Percentiles rank a stretch among this genome's conserved stretches.
Evolutionary conservation across 192 early-diverging fungal species (phyloP).

Genomic region (Backusella westeae): DNA sequence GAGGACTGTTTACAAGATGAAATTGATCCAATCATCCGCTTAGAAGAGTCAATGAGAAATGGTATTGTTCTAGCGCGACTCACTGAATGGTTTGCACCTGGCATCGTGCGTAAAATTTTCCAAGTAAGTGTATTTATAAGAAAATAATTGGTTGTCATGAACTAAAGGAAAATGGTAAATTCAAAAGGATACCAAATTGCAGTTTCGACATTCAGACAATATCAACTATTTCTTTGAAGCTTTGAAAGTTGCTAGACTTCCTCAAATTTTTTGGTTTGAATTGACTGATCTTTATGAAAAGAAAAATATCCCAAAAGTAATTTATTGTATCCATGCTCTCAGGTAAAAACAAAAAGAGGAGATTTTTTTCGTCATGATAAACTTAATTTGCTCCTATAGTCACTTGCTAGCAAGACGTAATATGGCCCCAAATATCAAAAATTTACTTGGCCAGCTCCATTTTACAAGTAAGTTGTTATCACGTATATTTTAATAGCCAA

Average conservation of each 20-base stretch:
- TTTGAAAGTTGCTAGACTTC: constrained; percentile 76
- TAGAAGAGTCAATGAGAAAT: constrained; percentile 93
- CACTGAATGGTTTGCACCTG: constrained; percentile 81
- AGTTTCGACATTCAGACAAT: constrained; percentile 97
- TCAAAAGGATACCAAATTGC: constrained; percentile 52
- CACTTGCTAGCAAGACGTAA: constrained; percentile 88
- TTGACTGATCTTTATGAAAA: constrained; percentile 97
- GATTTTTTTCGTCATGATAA: background rate
- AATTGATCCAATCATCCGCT: constrained; percentile 71
- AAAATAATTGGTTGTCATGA: background rate
- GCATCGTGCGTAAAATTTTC: constrained; percentile 44
- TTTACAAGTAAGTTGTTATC: constrained; percentile 69
- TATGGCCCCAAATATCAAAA: constrained; percentile 88
- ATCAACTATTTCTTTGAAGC: constrained; percentile 93
- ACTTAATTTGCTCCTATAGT: constrained; percentile 37
- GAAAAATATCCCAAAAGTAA: constrained; percentile 99
- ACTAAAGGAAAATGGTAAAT: background rate
- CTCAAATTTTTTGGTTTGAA: constrained; percentile 96
- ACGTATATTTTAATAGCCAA: background rate
- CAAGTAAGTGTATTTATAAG: background rate
- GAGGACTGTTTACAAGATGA: constrained; percentile 87
- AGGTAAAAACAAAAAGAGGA: constrained; percentile 46
- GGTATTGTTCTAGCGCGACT: constrained; percentile 94
- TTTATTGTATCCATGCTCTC: constrained; percentile 97
- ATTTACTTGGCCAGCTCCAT: constrained; percentile 87